Evolutionary conservation across 2,329 filamentous ascomycete species (phyloP), one percentile per base, ranked within the genome.

Genomic region (Nemania sp.): DNA sequence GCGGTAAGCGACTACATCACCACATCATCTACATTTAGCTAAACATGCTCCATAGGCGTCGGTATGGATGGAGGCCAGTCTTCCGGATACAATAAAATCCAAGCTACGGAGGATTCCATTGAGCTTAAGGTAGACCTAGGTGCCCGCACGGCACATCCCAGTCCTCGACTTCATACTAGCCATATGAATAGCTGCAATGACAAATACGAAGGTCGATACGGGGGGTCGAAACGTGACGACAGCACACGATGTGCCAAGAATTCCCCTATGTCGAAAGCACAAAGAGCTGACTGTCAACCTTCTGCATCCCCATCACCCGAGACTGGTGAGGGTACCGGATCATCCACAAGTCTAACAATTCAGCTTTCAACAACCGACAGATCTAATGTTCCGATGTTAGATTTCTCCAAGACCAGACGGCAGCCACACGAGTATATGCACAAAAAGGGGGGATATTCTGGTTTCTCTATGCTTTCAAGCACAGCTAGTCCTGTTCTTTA

Each of bases 401-500:
- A 61, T 35, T 53, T 61, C 35, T 13, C 10, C 1, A 53, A 61
- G 43, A 49, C 5, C 13, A 49, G 24, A 26, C 22, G 51, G 7
- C 51, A 47, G 27, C 47, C 47, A 20, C 47, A 38, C 1, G n/a
- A 61, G 35, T 53, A 53, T 41, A 53, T 43, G 24, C 58, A 53
- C 18, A 5, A 5, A 27, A 43, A 24, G 8, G 58, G 47, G 38
- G 47, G 22, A 5, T 2, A 29, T 6, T 61, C 58, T 43, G 58
- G 18, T 18, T 43, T 61, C 20, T 29, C 47, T 3, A 29, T 22
- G 6, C 5, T 29, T 20, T 43, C 32, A 7, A 29, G 15, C 32
- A 3, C 22, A 13, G 18, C 3, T 5, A 15, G n/a, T 11, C 7
- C 20, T 18, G 5, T 45, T 15, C 15, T n/a, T 5, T 4, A 20